phyloP scores from a whole-genome alignment of 2,329 filamentous ascomycete species.

The Pseudofabraea citricarpa region DNA sequence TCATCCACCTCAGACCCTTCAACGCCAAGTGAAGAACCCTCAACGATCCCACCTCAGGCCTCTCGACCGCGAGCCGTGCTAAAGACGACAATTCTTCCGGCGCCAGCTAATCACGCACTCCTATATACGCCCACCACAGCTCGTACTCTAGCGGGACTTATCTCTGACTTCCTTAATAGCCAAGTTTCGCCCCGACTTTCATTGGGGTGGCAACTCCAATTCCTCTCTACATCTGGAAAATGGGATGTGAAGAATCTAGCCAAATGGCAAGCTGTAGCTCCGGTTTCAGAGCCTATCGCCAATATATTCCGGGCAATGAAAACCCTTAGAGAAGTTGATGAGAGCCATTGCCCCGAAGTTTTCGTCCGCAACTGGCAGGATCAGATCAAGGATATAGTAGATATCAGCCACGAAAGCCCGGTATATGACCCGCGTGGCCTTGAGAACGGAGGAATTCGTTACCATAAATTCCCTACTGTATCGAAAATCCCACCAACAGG shows the following conservation, averaged over 20 bases:
- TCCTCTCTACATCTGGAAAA: constrained; percentile 84
- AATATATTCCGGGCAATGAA: constrained; percentile 86
- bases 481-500: constrained; percentile 78
- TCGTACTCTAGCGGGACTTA: constrained; percentile 71
- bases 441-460: constrained; percentile 61
- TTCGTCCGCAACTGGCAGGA: constrained; percentile 66
- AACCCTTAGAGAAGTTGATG: constrained; percentile 85
- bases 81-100: constrained; percentile 65
- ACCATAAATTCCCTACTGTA: constrained; percentile 86
- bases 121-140: constrained; percentile 75
- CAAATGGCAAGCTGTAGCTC: constrained; percentile 79
- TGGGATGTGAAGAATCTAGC: constrained; percentile 97
- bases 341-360: constrained; percentile 68
- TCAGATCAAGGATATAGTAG: constrained; percentile 71
- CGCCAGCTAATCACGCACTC: constrained; percentile 77
- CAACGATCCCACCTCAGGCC: constrained; percentile 42
- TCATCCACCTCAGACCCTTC: constrained; percentile 40
- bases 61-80: constrained; percentile 49
- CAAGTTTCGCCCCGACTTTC: constrained; percentile 74
- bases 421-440: constrained; percentile 78
- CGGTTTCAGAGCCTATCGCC: constrained; percentile 74
- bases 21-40: constrained; percentile 38
- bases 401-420: constrained; percentile 86
- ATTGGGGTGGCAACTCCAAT: constrained; percentile 85
- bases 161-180: constrained; percentile 74